phyloP scores from a whole-genome alignment of 768 basidiomycete species.

The Cantharellus anzutake region DNA sequence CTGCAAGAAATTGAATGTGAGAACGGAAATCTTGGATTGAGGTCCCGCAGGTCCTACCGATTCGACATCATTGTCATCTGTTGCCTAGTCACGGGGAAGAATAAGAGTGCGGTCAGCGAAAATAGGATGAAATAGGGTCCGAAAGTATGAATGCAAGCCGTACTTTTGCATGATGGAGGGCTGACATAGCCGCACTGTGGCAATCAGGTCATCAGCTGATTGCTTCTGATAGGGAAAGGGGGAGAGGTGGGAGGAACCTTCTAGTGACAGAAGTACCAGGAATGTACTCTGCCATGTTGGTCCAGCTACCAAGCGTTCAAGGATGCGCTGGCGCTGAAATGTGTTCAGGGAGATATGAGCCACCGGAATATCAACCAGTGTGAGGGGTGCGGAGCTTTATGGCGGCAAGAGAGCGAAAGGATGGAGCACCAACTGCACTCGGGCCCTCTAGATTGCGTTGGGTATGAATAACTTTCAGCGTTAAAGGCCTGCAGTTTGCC shows the following conservation, averaged over 20 bases:
- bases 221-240: neutral
- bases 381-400: no score
- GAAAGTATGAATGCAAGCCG: neutral
- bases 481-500: no score
- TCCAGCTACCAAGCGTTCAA: neutral
- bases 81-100: slow-evolving; percentile 3
- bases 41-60: slow-evolving; percentile 7
- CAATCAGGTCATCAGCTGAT: neutral
- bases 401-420: no score
- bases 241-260: neutral
- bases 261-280: slow-evolving; percentile 10
- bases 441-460: no score
- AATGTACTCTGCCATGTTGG: slow-evolving; percentile 7
- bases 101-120: neutral
- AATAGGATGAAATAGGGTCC: neutral
- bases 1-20: neutral
- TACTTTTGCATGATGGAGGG: neutral
- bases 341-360: no score
- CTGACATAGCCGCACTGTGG: neutral
- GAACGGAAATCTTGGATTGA: neutral
- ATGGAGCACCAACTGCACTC: no score
- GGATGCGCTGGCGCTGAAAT: no score
- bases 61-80: slow-evolving; percentile 22
- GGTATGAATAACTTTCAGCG: no score
- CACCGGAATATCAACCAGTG: no score